phyloP scores from a whole-genome alignment of 495 filamentous ascomycete species.

The Annulohypoxylon bovei region DNA sequence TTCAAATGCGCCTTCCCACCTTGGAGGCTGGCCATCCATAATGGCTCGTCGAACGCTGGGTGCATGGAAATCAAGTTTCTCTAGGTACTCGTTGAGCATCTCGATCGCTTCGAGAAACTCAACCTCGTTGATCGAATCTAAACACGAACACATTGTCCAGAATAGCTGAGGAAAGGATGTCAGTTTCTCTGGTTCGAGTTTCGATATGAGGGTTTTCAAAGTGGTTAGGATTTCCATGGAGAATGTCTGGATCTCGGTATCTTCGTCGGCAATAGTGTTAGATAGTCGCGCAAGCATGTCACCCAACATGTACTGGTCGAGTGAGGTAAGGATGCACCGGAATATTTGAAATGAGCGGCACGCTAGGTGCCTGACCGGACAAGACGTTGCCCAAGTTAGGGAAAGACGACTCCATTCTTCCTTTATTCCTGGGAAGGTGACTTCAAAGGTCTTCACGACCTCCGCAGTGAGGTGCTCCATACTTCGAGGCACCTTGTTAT shows the following conservation, averaged over 20 bases:
- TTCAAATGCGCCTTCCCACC: constrained; percentile 91
- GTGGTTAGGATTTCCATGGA: constrained; percentile 98
- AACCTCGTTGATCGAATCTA: constrained; percentile 93
- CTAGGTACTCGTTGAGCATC: constrained; percentile 89
- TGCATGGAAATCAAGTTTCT: constrained; percentile 82
- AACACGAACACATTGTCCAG: constrained; percentile 95
- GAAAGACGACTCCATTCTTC: constrained; percentile 91
- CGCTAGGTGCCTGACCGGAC: constrained; percentile 93
- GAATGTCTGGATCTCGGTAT: constrained; percentile 90
- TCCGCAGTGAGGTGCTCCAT: constrained; percentile 86
- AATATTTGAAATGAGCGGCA: constrained; percentile 98
- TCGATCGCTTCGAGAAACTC: constrained; percentile 91
- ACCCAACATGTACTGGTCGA: constrained; percentile 92
- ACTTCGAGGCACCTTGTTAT: constrained; percentile 81
- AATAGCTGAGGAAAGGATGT: constrained; percentile 91
- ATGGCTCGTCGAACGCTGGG: constrained; percentile 72
- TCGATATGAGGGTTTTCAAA: constrained; percentile 85
- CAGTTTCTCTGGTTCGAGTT: constrained; percentile 80
- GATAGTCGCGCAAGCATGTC: constrained; percentile 95
- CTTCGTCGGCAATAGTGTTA: constrained; percentile 94
- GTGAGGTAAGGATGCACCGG: constrained; percentile 85
- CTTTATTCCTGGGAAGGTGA: constrained; percentile 86
- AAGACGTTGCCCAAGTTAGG: constrained; percentile 94
- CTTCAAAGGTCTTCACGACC: constrained; percentile 83
- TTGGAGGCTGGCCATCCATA: constrained; percentile 78